phyloP scores from a whole-genome alignment of 2,329 filamentous ascomycete genomes.

The Cytospora chrysosperma region DNA sequence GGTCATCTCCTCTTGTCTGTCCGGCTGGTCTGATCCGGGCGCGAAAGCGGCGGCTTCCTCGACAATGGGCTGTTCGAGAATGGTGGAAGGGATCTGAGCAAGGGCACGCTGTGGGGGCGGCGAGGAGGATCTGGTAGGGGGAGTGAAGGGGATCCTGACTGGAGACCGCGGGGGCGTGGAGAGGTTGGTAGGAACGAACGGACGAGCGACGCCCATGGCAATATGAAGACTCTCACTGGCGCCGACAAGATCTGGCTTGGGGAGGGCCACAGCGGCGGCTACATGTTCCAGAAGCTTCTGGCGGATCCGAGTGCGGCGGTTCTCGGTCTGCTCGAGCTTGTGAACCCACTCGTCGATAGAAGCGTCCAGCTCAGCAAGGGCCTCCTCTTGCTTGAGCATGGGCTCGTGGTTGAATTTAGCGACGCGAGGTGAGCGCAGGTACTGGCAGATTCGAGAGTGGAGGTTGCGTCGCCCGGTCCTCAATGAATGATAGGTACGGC shows the following conservation, averaged over 20 bases:
- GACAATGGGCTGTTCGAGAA: constrained; percentile 50
- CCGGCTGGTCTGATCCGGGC: constrained; percentile 27
- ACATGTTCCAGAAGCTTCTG: constrained; percentile 82
- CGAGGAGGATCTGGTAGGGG: constrained; percentile 36
- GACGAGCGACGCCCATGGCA: constrained; percentile 38
- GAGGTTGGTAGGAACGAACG: constrained; percentile 40
- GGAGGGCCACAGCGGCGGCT: constrained; percentile 64
- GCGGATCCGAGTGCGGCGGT: constrained; percentile 69
- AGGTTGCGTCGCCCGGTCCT: constrained; percentile 74
- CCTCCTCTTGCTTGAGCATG: constrained; percentile 78
- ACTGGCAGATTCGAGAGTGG: constrained; percentile 74
- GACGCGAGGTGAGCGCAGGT: constrained; percentile 68
- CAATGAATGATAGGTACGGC: constrained; percentile 72
- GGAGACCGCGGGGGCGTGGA: constrained; percentile 61
- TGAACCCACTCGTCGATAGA: constrained; percentile 79
- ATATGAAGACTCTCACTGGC: constrained; percentile 43
- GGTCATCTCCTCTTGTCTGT: constrained; percentile 5
- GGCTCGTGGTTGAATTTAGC: constrained; percentile 72
- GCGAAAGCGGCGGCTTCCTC: constrained; percentile 42
- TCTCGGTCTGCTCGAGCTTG: constrained; percentile 79
- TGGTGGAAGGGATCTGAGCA: constrained; percentile 56
- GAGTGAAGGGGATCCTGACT: constrained; percentile 41
- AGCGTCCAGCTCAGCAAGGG: constrained; percentile 70
- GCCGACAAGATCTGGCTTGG: constrained; percentile 34
- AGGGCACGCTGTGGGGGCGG: constrained; percentile 52